Conservation (phyloP, 2,329 filamentous ascomycete genomes). For the Penicillium brasilianum region DNA sequence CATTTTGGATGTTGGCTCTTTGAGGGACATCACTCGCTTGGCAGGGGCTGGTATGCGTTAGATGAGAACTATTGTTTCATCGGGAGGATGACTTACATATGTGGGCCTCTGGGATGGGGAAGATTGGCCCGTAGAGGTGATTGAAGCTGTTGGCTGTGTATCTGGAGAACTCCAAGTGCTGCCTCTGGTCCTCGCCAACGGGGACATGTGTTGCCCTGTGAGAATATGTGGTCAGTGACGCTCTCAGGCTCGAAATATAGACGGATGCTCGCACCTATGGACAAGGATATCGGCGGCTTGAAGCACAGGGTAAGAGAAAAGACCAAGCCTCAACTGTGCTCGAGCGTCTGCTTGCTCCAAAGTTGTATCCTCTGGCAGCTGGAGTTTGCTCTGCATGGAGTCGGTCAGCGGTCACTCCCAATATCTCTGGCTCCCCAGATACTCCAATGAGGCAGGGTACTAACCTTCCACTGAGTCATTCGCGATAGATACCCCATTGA, state of each 20-base stretch:
- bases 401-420: constrained; percentile 14
- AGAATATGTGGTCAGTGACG: not conserved
- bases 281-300: constrained; percentile 94
- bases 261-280: constrained; percentile 62
- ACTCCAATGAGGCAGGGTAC: constrained; percentile 1
- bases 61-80: not conserved
- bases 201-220: constrained; percentile 78
- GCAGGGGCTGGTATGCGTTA: constrained; percentile 63
- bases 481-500: constrained; percentile 91
- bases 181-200: constrained; percentile 91
- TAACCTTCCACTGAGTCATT: constrained; percentile 99
- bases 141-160: constrained; percentile 90
- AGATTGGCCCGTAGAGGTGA: constrained; percentile 66
- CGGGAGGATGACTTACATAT: constrained; percentile 60
- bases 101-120: constrained; percentile 72
- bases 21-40: constrained; percentile 88
- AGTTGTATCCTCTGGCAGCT: constrained; percentile 63
- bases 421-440: not conserved
- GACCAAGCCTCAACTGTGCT: constrained; percentile 76
- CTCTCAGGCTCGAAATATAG: constrained; percentile 52
- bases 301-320: constrained; percentile 95
- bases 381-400: constrained; percentile 69
- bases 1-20: constrained; percentile 82
- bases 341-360: constrained; percentile 63
- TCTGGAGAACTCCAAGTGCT: constrained; percentile 92